Evolutionary conservation across 257 asterid genomes (phyloP), one percentile per base, ranked within the genome.

Genomic region (Nemophila menziesii): DNA sequence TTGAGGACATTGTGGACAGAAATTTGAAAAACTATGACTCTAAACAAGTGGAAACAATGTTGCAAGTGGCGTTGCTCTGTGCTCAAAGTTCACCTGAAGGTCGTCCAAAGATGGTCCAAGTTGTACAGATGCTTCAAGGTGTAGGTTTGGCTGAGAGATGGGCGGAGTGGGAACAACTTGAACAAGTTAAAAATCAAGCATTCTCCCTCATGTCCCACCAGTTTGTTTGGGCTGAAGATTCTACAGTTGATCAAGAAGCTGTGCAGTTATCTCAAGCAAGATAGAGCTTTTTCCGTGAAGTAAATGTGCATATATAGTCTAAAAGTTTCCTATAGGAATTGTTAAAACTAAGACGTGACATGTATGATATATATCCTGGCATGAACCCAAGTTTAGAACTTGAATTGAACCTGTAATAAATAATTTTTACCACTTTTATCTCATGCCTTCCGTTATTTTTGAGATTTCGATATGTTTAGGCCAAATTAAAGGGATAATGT

Each of bases 91-190:
- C 71, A 11, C 94, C 97, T 0, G 94, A 82, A 47, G 93, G 79
- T 16, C 94, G 94, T 14, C 97, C 97, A 0, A 72, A 34, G 16
- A 86, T 86, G 93, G 67, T 78, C 2, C 54, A 82, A 48, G 93
- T 86, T 1, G 92, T 74, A 22, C 61, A 60, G 55, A 79, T 86
- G 97, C 69, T 86, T 53, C 65, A 71, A 44, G 92, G 97, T 1
- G 76, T 66, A 14, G 97, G 94, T 2, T 58, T 86, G 70, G 77
- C 87, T 0, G 85, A 75, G 71, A 73, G 72, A 58, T 86, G 97
- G 97, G 87, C 93, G 2, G 93, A 82, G 51, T 86, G 97, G 97
- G 93, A 86, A 60, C 86, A 77, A 46, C 69, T 72, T 29, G 94
- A 86, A 27, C 66, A 79, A 52, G 56, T 64, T 4, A 61, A 78